Percentiles rank a stretch among this genome's conserved stretches.
phyloP scores from a whole-genome alignment of 23 red algal genomes.

The Pyropia haitanensis region DNA sequence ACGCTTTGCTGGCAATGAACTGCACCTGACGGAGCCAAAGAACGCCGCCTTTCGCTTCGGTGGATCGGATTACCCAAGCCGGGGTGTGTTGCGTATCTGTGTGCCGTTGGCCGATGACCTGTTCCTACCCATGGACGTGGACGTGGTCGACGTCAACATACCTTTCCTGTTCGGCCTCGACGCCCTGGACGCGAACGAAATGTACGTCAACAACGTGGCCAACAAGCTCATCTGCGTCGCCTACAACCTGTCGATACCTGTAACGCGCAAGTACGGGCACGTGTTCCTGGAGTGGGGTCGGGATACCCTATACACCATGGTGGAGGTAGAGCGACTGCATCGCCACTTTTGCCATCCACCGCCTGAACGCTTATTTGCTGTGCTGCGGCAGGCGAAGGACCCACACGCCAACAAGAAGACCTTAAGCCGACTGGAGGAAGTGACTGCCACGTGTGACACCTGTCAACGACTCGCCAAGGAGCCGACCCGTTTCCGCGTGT shows the following conservation, averaged over 20 bases:
- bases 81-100: no score
- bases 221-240: no score
- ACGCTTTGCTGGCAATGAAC: background rate
- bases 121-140: no score
- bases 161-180: no score
- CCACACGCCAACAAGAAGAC: background rate
- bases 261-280: conserved; percentile 8
- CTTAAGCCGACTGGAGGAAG: background rate
- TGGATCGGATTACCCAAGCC: no score
- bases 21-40: no score
- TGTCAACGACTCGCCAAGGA: conserved; percentile 7
- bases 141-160: no score
- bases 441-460: conserved; percentile 9
- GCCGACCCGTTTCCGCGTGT: conserved; percentile 13
- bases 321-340: conserved; percentile 1
- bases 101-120: no score
- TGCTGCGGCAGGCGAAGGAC: background rate
- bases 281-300: conserved; percentile 10
- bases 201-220: no score
- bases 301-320: conserved; percentile 5
- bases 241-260: background rate
- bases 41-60: no score
- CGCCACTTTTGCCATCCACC: conserved; percentile 16
- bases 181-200: no score
- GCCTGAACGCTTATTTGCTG: background rate